These are phyloP conservation scores for Nemania serpens DNA, from an alignment of 2,329 filamentous ascomycete species.

Conservation along the genomic window DNA sequence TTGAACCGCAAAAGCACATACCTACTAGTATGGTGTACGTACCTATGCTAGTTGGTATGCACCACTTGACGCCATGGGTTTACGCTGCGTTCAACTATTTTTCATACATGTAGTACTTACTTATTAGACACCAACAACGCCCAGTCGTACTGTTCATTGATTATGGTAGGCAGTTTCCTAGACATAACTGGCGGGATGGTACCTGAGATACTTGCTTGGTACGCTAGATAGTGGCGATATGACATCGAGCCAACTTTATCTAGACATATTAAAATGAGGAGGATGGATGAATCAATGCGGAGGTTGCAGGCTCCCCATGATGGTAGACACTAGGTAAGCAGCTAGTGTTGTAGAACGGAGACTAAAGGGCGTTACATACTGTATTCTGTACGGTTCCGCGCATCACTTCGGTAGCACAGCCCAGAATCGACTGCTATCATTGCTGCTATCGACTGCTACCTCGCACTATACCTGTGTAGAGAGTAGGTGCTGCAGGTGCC, in stretches of 20 bases:
- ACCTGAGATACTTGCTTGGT: no score
- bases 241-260: conserved; percentile 1
- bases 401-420: not conserved
- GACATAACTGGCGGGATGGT: not conserved
- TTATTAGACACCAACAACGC: not conserved
- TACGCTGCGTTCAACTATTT: no score
- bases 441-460: not conserved
- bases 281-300: conserved; percentile 22
- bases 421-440: not conserved
- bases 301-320: not conserved
- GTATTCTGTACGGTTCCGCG: not conserved
- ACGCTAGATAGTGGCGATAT: not conserved
- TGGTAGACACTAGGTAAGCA: not conserved
- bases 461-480: not conserved
- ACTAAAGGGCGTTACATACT: not conserved
- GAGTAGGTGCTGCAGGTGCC: not conserved
- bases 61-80: no score
- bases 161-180: not conserved
- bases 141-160: not conserved
- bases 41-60: not conserved
- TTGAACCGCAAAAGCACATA: conserved; percentile 13
- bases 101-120: no score
- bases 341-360: not conserved
- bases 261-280: conserved; percentile 21
- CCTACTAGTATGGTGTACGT: not conserved